Evolutionary conservation across 2,329 filamentous ascomycete genomes (phyloP), one percentile per base, ranked within the genome.

Genomic region (Alternaria sp.): DNA sequence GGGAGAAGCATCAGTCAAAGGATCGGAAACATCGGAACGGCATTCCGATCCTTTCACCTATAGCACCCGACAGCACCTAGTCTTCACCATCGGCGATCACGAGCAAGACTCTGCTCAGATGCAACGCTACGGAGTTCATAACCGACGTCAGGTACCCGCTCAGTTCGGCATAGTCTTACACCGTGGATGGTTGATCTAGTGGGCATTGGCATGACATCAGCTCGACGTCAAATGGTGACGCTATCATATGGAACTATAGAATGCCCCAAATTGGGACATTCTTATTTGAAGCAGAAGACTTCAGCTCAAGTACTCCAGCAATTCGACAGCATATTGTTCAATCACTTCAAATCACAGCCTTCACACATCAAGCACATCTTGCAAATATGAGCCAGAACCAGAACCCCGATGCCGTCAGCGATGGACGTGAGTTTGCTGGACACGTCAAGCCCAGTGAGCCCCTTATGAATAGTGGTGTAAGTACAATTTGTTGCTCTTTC

Each of bases 391-490:
- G 67, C 55, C 64, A 66, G 51, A 88, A 88, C 75, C 72, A 64
- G 53, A 88, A 88, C 75, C 72, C 83, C 43, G 81, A 88, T 24
- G 82, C 86, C 28, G 77, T 88, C 60, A 80, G 78, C 67, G 81
- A 83, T 64, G 77, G 79, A 51, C 82, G 86, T 69, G 81, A 87
- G 69, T 88, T 90, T 74, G 78, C 81, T 65, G 82, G 83, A 62
- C 81, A 79, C 22, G 80, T 86, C 2, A 78, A 81, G 11, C 83
- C 81, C 7, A 78, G 84, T 4, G 81, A 86, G 66, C 88, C 87
- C 14, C 69, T 87, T 44, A 84, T 82, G 28, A 84, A 78, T 32
- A 80, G 82, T 51, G 86, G 87, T 20, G 85, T 88, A 83, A 78
- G 83, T 81, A 51, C 7, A 41, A 8, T 46, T 8, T 12, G 20